A percentile compares a stretch with the other conserved stretches of the same genome.
Evolutionary conservation across 176 grass and related monocot species (phyloP).

Genomic region (Triticum timopheevii): DNA sequence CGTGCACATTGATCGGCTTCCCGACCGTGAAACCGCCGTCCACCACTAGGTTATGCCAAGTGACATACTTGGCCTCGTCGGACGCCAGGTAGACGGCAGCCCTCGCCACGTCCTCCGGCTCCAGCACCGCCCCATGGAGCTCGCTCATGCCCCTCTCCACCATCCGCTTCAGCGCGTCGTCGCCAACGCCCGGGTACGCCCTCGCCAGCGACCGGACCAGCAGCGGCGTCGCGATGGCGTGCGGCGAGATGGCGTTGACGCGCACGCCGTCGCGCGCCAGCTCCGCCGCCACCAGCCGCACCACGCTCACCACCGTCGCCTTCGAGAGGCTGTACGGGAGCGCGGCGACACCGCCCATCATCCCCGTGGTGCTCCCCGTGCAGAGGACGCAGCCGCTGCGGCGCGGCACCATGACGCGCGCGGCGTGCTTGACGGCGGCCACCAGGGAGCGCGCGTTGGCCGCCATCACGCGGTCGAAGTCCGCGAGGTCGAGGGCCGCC

Average conservation of each 20-base stretch:
- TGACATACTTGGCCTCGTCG: conserved; percentile 48
- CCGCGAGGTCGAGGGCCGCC: conserved; percentile 48
- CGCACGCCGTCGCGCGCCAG: conserved; percentile 39
- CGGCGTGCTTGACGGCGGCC: conserved; percentile 71
- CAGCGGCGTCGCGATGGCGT: conserved; percentile 48
- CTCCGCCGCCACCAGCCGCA: conserved; percentile 27
- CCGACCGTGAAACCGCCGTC: conserved; percentile 50
- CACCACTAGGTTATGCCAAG: conserved; percentile 39
- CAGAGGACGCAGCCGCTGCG: conserved; percentile 65
- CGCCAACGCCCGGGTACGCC: conserved; percentile 23
- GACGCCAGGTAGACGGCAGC: conserved; percentile 54
- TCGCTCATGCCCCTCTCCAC: conserved; percentile 38
- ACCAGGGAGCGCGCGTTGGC: conserved; percentile 57
- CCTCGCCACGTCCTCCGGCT: conserved; percentile 45
- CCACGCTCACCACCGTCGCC: conserved; percentile 22
- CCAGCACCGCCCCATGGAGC: conserved; percentile 31
- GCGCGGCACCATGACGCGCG: conserved; percentile 67
- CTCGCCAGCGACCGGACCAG: conserved; percentile 13
- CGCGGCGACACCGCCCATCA: conserved; percentile 32
- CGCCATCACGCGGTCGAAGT: conserved; percentile 77
- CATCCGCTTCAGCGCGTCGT: conserved; percentile 30
- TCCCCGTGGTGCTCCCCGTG: conserved; percentile 55
- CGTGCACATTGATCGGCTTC: conserved; percentile 23
- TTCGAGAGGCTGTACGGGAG: conserved; percentile 46
- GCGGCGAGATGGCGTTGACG: conserved; percentile 47